Evolutionary conservation across 2,329 filamentous ascomycete genomes (phyloP).

Genomic region (Dactylellina sp.): DNA sequence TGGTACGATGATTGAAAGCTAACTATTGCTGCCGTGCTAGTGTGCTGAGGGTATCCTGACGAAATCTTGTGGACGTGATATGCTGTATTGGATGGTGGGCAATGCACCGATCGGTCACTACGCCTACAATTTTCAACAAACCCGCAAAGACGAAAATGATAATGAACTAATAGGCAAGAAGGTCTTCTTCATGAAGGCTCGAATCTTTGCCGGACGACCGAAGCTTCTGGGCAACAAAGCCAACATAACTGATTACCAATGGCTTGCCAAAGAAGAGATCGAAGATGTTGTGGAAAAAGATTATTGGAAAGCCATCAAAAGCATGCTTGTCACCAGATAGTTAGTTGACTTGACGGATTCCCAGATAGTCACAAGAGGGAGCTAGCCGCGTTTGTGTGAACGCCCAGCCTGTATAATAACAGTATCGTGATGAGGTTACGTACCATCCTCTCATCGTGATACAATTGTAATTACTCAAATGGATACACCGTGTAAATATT

Average conservation of each 20-base stretch:
- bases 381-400: conserved; percentile 19
- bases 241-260: conserved; percentile 85
- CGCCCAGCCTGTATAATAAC: conserved; percentile 22
- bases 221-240: conserved; percentile 78
- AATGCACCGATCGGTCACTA: conserved; percentile 88
- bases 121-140: conserved; percentile 69
- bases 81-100: conserved; percentile 98
- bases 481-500: conserved; percentile 22
- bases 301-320: conserved; percentile 81
- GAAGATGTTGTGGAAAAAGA: conserved; percentile 72
- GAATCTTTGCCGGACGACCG: conserved; percentile 97
- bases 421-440: conserved; percentile 26
- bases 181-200: conserved; percentile 93
- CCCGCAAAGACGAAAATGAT: conserved; percentile 59
- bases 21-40: conserved; percentile 66
- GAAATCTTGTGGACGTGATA: conserved; percentile 85
- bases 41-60: conserved; percentile 82
- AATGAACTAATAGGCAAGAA: conserved; percentile 74
- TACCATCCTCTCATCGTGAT: conserved; percentile 12
- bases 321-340: conserved; percentile 75
- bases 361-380: conserved; percentile 1
- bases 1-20: conserved; percentile 1
- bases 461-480: conserved; percentile 35
- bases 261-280: conserved; percentile 91
- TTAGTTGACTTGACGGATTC: not conserved